Percentiles rank a stretch among this genome's conserved stretches.
These are phyloP conservation scores for Coniochaeta prunicola DNA, from an alignment of 2,329 filamentous ascomycete genomes.

Conservation along the genomic window DNA sequence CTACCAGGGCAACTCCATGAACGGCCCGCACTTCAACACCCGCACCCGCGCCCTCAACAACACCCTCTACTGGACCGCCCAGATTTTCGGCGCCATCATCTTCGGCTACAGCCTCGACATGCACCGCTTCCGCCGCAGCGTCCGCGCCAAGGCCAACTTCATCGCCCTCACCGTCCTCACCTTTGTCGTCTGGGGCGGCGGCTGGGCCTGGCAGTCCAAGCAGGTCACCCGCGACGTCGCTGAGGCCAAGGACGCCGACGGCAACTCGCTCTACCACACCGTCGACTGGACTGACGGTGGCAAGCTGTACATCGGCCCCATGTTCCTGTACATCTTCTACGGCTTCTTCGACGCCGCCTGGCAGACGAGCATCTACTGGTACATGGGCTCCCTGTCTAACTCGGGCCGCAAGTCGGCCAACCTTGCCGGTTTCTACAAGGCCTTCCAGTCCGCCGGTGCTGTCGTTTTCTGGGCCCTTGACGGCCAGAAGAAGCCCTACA, in stretches of 20 bases:
- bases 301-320: slow-evolving; percentile 59
- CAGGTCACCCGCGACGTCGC: slow-evolving; percentile 44
- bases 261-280: slow-evolving; percentile 12
- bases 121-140: slow-evolving; percentile 48
- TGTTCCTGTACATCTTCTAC: slow-evolving; percentile 88
- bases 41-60: slow-evolving; percentile 67
- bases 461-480: slow-evolving; percentile 72
- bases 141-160: slow-evolving; percentile 61
- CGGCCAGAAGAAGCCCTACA: slow-evolving; percentile 52
- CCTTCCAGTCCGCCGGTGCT: slow-evolving; percentile 77
- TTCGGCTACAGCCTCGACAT: slow-evolving; percentile 67
- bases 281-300: slow-evolving; percentile 60
- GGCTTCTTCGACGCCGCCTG: slow-evolving; percentile 84
- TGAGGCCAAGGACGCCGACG: slow-evolving; percentile 7
- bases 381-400: slow-evolving; percentile 90
- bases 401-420: slow-evolving; percentile 88
- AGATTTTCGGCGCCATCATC: slow-evolving; percentile 66
- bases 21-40: slow-evolving; percentile 57
- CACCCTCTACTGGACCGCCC: slow-evolving; percentile 67
- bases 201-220: slow-evolving; percentile 65
- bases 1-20: slow-evolving; percentile 63
- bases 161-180: slow-evolving; percentile 58
- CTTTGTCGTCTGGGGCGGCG: slow-evolving; percentile 73
- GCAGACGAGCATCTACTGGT: slow-evolving; percentile 92
- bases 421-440: slow-evolving; percentile 53